phyloP scores from a whole-genome alignment of 2,329 filamentous ascomycete genomes.

The Scedosporium aurantiacum region DNA sequence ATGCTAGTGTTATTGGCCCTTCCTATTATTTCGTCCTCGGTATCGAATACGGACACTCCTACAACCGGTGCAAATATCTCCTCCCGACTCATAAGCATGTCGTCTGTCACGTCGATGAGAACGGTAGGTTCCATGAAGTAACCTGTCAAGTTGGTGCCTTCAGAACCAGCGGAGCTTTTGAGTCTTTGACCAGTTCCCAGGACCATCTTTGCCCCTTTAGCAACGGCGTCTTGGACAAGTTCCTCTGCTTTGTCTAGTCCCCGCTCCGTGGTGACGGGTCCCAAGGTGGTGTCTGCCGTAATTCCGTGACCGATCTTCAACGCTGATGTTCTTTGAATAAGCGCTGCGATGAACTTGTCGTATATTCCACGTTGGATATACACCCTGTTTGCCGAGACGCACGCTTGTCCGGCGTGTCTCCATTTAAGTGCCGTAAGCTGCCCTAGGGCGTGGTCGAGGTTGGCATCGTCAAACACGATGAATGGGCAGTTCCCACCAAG shows the following conservation, averaged over 20 bases:
- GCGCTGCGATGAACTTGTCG: constrained; percentile 50
- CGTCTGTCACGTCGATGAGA: constrained; percentile 21
- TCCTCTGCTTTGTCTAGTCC: constrained; percentile 27
- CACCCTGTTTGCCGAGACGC: constrained; percentile 78
- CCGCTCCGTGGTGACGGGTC: constrained; percentile 22
- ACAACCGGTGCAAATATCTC: constrained; percentile 43
- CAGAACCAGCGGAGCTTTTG: constrained; percentile 17
- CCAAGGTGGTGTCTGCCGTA: constrained; percentile 19
- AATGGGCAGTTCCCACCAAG: constrained; percentile 59
- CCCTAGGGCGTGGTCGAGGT: constrained; percentile 65
- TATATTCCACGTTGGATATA: constrained; percentile 73
- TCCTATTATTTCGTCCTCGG: constrained; percentile 33
- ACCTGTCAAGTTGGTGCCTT: too few relatives aligned
- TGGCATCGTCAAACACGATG: constrained; percentile 57
- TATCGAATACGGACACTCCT: constrained; percentile 33
- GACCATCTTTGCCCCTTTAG: constrained; percentile 28
- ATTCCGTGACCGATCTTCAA: constrained; percentile 41
- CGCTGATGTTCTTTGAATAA: constrained; percentile 9
- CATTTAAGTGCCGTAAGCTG: constrained; percentile 66
- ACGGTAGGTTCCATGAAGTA: constrained; percentile 26
- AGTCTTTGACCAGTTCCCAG: background rate
- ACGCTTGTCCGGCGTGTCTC: constrained; percentile 84
- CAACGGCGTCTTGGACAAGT: constrained; percentile 47
- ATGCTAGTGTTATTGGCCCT: constrained; percentile 39
- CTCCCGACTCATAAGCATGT: constrained; percentile 31